Conservation (phyloP, 371 early-diverging fungal species). For the Mucor piriformis region DNA sequence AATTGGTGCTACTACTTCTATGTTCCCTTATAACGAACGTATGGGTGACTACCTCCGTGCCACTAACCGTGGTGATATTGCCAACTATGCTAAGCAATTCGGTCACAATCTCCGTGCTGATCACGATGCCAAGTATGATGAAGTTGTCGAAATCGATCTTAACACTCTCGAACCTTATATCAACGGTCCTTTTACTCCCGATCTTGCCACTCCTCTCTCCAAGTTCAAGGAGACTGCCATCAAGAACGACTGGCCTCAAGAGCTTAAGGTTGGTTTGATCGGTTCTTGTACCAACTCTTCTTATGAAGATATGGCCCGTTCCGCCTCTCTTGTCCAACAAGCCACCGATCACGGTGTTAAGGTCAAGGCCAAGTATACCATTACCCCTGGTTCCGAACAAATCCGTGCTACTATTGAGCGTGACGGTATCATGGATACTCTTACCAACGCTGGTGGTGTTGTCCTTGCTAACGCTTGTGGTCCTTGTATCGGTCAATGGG, state of each 20-base stretch:
- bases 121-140: conserved; percentile 86
- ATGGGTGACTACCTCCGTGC: conserved; percentile 89
- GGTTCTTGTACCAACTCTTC: conserved; percentile 97
- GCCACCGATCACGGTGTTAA: conserved; percentile 80
- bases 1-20: conserved; percentile 93
- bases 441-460: conserved; percentile 80
- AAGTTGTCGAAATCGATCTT: conserved; percentile 91
- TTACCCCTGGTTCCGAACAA: conserved; percentile 96
- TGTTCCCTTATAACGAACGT: conserved; percentile 89
- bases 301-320: conserved; percentile 94
- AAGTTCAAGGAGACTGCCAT: conserved; percentile 82
- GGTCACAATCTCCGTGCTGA: conserved; percentile 85
- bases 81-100: conserved; percentile 69
- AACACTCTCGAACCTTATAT: conserved; percentile 88
- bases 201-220: conserved; percentile 88
- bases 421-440: conserved; percentile 81
- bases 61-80: conserved; percentile 79
- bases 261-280: conserved; percentile 86
- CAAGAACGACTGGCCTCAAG: conserved; percentile 83
- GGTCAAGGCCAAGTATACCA: conserved; percentile 76
- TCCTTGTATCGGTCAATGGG: conserved; percentile 98
- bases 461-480: conserved; percentile 97
- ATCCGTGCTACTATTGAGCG: conserved; percentile 93
- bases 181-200: conserved; percentile 97
- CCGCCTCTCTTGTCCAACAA: conserved; percentile 85